These are phyloP conservation scores for Nicotiana benthamiana DNA, from an alignment of 257 asterid species.

Conservation along the genomic window DNA sequence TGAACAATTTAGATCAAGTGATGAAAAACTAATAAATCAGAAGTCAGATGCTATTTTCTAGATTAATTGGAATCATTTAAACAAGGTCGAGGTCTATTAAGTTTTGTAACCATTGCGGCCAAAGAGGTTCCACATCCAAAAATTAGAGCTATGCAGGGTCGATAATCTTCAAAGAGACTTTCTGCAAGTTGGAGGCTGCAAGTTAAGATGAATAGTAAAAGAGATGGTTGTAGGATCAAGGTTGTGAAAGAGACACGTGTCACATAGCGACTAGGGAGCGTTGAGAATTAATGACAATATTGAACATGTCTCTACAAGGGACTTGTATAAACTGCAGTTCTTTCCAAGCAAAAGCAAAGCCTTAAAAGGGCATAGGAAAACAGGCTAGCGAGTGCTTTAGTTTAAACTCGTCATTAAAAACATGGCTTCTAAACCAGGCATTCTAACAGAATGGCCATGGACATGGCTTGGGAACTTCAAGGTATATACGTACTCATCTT, in stretches of 20 bases:
- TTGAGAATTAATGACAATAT: neutral
- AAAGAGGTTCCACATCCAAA: neutral
- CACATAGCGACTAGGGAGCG: neutral
- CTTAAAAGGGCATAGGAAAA: neutral
- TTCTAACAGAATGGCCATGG: slow-evolving; percentile 41
- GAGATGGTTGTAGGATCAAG: neutral
- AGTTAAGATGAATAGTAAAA: neutral
- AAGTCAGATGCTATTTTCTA: neutral
- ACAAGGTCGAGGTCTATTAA: neutral
- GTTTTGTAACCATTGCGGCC: neutral
- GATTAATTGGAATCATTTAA: neutral
- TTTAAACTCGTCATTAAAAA: neutral
- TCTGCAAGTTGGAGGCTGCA: neutral
- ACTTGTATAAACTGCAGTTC: neutral
- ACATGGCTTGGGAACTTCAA: slow-evolving; percentile 33
- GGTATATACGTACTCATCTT: slow-evolving; percentile 10
- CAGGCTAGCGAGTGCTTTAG: neutral
- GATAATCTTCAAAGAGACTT: neutral
- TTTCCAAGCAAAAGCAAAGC: neutral
- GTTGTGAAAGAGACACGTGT: neutral
- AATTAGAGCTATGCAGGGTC: neutral
- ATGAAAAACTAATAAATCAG: no score
- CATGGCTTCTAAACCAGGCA: slow-evolving; percentile 37
- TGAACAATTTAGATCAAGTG: no score
- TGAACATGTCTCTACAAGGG: neutral